Evolutionary conservation across 495 filamentous ascomycete genomes (phyloP).

Genomic region (Aspergillus wentii): DNA sequence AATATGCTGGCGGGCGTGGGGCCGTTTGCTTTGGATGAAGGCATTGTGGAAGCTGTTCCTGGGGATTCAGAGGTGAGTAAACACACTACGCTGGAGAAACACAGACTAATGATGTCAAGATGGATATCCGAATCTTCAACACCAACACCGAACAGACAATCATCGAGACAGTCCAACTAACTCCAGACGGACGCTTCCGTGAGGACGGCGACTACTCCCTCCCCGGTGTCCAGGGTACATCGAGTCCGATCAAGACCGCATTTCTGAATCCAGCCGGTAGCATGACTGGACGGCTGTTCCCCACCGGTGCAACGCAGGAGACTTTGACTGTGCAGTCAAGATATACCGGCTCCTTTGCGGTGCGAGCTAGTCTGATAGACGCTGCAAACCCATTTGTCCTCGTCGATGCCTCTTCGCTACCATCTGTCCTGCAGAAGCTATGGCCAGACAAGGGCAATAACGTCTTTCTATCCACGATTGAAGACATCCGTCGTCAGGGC

Average conservation of each 20-base stretch:
- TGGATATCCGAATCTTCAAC: conserved; percentile 25
- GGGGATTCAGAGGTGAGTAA: no score
- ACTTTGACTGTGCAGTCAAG: conserved; percentile 9
- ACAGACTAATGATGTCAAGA: conserved; percentile 8
- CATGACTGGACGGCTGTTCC: conserved; percentile 29
- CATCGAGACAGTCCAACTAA: conserved; percentile 21
- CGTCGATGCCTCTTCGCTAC: conserved; percentile 19
- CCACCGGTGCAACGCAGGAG: conserved; percentile 17
- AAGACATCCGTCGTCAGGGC: conserved; percentile 22
- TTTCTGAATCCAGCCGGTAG: conserved; percentile 26
- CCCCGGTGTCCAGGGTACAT: conserved; percentile 19
- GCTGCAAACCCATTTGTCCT: conserved; percentile 31
- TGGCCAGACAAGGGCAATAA: no score
- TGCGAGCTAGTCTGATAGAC: conserved; percentile 25
- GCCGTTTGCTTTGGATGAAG: conserved; percentile 32
- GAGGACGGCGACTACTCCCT: conserved; percentile 23
- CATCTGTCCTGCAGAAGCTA: conserved; percentile 1
- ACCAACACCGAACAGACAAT: conserved; percentile 24
- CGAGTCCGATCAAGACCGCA: conserved; percentile 20
- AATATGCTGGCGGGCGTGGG: conserved; percentile 35
- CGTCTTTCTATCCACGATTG: conserved; percentile 8
- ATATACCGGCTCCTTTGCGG: conserved; percentile 2
- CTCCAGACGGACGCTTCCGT: conserved; percentile 13
- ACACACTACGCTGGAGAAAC: conserved; percentile 10
- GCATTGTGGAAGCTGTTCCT: conserved; percentile 18